phyloP scores from a whole-genome alignment of 768 basidiomycete genomes.

The Boletus sp. region DNA sequence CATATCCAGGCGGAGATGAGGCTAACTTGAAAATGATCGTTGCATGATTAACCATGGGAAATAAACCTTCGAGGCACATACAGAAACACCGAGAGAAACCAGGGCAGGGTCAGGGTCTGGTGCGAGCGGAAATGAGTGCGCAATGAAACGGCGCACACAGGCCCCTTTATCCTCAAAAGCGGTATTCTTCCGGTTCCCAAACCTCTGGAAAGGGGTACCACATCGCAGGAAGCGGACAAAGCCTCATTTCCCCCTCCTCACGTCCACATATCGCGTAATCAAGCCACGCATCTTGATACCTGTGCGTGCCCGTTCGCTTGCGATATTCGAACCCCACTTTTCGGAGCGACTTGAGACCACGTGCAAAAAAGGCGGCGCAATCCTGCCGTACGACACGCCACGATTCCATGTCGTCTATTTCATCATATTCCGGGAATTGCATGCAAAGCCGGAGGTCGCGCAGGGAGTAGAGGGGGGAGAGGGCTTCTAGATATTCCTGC shows the following conservation, averaged over 20 bases:
- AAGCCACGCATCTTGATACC: constrained; percentile 36
- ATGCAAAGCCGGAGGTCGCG: constrained; percentile 34
- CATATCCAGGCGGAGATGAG: constrained; percentile 3
- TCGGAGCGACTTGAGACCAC: constrained; percentile 29
- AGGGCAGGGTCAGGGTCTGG: not conserved
- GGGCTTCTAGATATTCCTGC: constrained; percentile 35
- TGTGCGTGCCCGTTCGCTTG: constrained; percentile 34
- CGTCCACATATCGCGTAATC: constrained; percentile 29
- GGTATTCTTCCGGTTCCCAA: constrained; percentile 26
- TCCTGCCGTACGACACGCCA: constrained; percentile 31
- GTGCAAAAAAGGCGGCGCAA: constrained; percentile 29
- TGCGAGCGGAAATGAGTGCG: not conserved
- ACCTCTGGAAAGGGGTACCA: constrained; percentile 37
- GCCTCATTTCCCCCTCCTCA: constrained; percentile 17
- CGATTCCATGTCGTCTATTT: constrained; percentile 29
- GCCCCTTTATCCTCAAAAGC: constrained; percentile 16
- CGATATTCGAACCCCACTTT: constrained; percentile 36
- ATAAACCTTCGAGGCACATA: constrained; percentile 13
- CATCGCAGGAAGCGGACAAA: constrained; percentile 24
- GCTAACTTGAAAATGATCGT: constrained; percentile 5
- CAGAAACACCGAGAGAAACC: constrained; percentile 1
- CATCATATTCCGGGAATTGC: constrained; percentile 36
- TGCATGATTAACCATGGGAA: constrained; percentile 16
- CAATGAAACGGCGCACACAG: not conserved
- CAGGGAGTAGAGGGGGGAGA: constrained; percentile 26